Base-by-base conservation (phyloP, 192 early-diverging fungal species). In the Coemansia sp. region DNA sequence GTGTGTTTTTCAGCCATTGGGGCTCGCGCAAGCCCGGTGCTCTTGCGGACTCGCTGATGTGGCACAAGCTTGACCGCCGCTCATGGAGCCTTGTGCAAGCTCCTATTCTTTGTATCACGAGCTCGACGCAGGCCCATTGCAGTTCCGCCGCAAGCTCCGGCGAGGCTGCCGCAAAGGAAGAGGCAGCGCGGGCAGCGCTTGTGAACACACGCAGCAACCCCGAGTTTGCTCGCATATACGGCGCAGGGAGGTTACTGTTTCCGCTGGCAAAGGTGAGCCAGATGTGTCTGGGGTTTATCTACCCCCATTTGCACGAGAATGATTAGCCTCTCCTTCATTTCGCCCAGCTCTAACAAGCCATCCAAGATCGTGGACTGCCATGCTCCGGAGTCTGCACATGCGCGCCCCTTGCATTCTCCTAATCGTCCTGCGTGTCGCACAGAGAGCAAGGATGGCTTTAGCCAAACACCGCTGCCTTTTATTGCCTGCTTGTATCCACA, bases 1-100 rank as follows among this genome's bases (percentile, higher is more conserved):
- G 79, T 54, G 79, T 82, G 42, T 82, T 82, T 46, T 82, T 82
- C 21, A 76, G 70, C 17, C 64, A 76, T 27, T 82, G 71, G 70
- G 62, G 55, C 54, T 5, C 54, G 25, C 79, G 79, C 42, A 76
- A 74, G 42, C 75, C 74, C 6, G 79, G 79, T 14, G 67, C 68
- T 46, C 56, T 75, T 25, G 60, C 62, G 1, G 78, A 82, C 32
- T 59, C 64, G 51, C 61, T 70, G 19, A 70, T 76, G 67, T 74
- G 66, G 79, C 63, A 72, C 25, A 61, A 52, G 14, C 66, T 76
- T 9, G 74, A 82, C 32, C 64, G 75, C 23, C 62, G 61, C 33
- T 60, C 60, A 17, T 82, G 74, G 79, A 50, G 57, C 31, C 55
- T 76, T 67, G 75, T 76, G 25, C 70, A 59, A 1, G 57, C 74